Base-by-base conservation (phyloP, 768 basidiomycete species). In the Lentinus brumalis region DNA sequence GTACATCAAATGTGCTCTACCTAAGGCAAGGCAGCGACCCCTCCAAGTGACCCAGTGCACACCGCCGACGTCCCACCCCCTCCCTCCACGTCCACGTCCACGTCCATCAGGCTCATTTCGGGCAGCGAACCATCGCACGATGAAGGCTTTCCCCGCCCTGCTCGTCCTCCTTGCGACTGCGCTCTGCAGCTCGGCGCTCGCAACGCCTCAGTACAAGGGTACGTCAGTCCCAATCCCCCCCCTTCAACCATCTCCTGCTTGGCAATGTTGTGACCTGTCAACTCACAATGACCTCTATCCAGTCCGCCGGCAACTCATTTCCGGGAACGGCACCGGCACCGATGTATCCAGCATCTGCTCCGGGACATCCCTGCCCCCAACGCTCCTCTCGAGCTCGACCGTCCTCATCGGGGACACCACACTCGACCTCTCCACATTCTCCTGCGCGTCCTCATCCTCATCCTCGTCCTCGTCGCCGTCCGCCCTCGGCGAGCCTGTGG, bases 61-160 rank as follows among this genome's bases (percentile, higher is more conserved):
- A 3, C 35, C 6, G 7, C 11, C 35, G 35, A 35, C 6, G 35
- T 7, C 35, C 35, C 7, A 6, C 35, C 35, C 35, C 35, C 11
- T 35, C 35, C 35, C 35, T 35, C 21, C 21, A 26, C 21, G 7
- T 29, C 46, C 29, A 26, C 46, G 26, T 18, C 10, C 14, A 18
- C 18, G n/a, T 49, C 46, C 5, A 12, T 11, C 46, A 1, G 26
- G 21, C 21, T 26, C 40, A 51, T 11, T 16, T 10, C 30, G 10
- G n/a, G 15, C 32, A 18, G 15, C 10, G 12, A 42, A n/a, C 21
- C 18, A 14, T 40, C 5, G n/a, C 44, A 47, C 29, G 29, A 62
- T 62, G 61, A 57, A 54, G 52, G 38, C 56, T 45, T 62, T 57
- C 46, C 16, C 56, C 21, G 39, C 40, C 41, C n/a, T 62, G 39